Base-by-base conservation (phyloP, 2,329 filamentous ascomycete species). In the Sporothrix inflata region DNA sequence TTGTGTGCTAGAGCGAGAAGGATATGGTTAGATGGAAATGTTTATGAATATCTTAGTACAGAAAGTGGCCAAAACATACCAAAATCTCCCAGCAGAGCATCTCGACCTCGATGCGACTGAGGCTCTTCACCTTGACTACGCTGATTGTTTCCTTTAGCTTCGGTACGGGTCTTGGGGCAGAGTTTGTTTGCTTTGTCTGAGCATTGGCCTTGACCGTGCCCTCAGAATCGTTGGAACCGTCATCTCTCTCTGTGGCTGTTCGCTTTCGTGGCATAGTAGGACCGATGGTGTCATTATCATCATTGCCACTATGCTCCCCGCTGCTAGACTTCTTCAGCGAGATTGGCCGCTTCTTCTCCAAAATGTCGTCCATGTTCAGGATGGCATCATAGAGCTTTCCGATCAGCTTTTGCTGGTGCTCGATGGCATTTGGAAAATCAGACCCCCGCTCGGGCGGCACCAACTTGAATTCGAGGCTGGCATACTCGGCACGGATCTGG, bases 301-400 rank as follows among this genome's bases (percentile, higher is more conserved):
- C 30, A 38, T 9, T 6, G 11, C 24, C 21, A 8, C 42, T 45
- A 21, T 51, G 24, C 12, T 19, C 45, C 47, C 12, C 68, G n/a
- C 47, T 47, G 51, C 8, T 21, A 12, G 30, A 14, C 40, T 57
- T 70, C n/a, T 71, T 71, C 16, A 73, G 40, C 5, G 40, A 30
- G 16, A 69, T 55, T 2, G 71, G 71, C 30, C 30, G 40, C 71
- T 73, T 72, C 14, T 38, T 61, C 69, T 76, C 75, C 11, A 76
- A 51, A 42, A 75, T 74, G 63, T 57, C 67, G 27, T 69, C 68
- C 69, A 75, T 73, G 67, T 75, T 72, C 42, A 71, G 49, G 65
- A 76, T 75, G 11, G 78, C 78, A 42, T 80, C 76, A 70, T 76
- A 79, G 30, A 80, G 75, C 11, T 75, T 71, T 12, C 72, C 74